phyloP scores from a whole-genome alignment of 1,284 basidiomycete species.

The Trametes pubescens region DNA sequence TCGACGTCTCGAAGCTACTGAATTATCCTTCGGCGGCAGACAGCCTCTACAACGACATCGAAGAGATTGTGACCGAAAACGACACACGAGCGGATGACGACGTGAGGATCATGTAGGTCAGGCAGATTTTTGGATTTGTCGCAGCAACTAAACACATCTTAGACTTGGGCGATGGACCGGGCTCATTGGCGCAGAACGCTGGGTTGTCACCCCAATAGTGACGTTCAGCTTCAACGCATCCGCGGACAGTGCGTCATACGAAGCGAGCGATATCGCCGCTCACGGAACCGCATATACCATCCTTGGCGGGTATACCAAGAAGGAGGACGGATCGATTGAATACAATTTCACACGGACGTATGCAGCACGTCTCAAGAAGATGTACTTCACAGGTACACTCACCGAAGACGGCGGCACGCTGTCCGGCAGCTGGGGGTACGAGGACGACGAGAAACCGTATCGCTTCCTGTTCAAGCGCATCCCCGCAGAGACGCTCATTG shows the following conservation, averaged over 20 bases:
- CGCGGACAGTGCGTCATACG: conserved; percentile 6
- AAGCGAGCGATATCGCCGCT: conserved; percentile 13
- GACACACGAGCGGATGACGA: conserved; percentile 12
- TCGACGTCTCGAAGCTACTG: conserved; percentile 7
- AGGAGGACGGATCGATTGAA: conserved; percentile 7
- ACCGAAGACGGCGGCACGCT: conserved; percentile 23
- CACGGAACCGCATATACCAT: conserved; percentile 14
- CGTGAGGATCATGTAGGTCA: conserved; percentile 5
- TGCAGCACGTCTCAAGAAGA: conserved; percentile 14
- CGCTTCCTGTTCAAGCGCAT: conserved; percentile 23
- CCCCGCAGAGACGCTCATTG: conserved; percentile 7
- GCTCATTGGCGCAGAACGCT: conserved; percentile 1
- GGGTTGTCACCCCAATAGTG: conserved; percentile 7
- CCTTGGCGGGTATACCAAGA: conserved; percentile 13
- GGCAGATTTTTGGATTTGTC: no score
- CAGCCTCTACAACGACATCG: conserved; percentile 2
- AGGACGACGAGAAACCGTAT: conserved; percentile 7
- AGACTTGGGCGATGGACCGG: conserved; percentile 25
- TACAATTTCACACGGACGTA: conserved; percentile 24
- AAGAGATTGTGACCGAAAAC: conserved; percentile 10
- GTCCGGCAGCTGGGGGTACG: conserved; percentile 24
- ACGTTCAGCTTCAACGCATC: conserved; percentile 21
- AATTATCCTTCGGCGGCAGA: conserved; percentile 12
- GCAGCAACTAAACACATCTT: neutral
- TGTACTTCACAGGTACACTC: conserved; percentile 15